Evolutionary conservation across 2,329 filamentous ascomycete genomes (phyloP), one percentile per base, ranked within the genome.

Genomic region (Colletotrichum caudatum): DNA sequence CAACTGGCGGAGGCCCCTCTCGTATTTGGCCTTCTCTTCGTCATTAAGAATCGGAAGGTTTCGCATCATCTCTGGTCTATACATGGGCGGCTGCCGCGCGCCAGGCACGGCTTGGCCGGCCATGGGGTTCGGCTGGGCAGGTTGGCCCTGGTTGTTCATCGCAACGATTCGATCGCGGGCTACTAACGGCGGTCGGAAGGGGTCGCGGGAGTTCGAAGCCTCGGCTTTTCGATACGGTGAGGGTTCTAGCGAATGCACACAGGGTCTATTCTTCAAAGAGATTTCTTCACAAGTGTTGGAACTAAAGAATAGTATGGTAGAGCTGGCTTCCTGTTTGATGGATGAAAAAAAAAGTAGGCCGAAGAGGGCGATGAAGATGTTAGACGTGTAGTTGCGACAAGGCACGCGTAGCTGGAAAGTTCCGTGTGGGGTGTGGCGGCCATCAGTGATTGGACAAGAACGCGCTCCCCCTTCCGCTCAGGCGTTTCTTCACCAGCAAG

Each of bases 11-110:
- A 92, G 80, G 1, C 89, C 89, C 2, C 82, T 79, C 74, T 91
- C 88, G 74, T 91, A 92, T 75, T 89, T 90, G 2, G 75, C 75
- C 75, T 87, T 89, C 68, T 92, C 90, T 1, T 87, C 84, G 1
- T 86, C 82, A 35, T 81, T 85, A 3, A 92, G 81, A 50, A 85
- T 83, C 2, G 81, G 81, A 4, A 90, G 81, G 7, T 73, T 82
- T 44, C 84, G 83, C 78, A 90, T 89, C 64, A 86, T 84, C 46
- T 84, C 83, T 0, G 88, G 87, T 44, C 84, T 82, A 44, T 86
- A 88, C 79, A 88, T 84, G 1, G 82, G 81, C 2, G 78, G 76
- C 12, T 76, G 78, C 11, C 77, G 78, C 71, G 71, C 69, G 75
- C 75, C 57, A 76, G 78, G 59, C 67, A 74, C 75, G 76, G 74